A percentile compares a stretch with the other conserved stretches of the same genome.
Conservation (phyloP, 208 protist genomes). For the Trypanosomatidae sp. region DNA sequence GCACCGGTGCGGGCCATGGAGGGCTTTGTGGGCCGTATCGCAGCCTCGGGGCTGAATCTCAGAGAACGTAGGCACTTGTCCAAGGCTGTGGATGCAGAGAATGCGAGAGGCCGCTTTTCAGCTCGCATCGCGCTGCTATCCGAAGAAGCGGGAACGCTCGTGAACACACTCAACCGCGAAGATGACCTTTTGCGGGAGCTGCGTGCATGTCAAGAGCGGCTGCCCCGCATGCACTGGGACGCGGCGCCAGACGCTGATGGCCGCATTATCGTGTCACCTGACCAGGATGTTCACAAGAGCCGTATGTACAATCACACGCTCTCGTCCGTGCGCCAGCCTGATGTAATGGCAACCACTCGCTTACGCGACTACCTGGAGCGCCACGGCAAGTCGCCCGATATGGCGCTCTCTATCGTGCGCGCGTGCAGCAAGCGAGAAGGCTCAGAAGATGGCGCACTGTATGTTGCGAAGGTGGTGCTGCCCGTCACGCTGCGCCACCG, state of each 20-base stretch:
- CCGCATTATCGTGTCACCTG: constrained; percentile 72
- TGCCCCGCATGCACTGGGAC: constrained; percentile 62
- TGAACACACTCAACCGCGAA: constrained; percentile 8
- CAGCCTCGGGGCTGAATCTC: constrained; percentile 4
- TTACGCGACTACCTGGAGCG: constrained; percentile 88
- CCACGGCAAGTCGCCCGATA: constrained; percentile 67
- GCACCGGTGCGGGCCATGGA: constrained; percentile 28
- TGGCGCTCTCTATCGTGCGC: constrained; percentile 6
- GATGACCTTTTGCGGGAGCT: constrained; percentile 21
- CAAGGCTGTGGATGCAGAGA: neutral
- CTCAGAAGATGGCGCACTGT: constrained; percentile 14
- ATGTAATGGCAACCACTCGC: constrained; percentile 43
- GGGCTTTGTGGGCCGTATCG: constrained; percentile 22
- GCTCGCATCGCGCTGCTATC: constrained; percentile 1
- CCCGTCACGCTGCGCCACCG: constrained; percentile 26
- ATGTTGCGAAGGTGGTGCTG: constrained; percentile 33
- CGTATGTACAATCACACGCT: constrained; percentile 84
- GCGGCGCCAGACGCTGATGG: constrained; percentile 55
- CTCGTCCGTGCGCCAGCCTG: constrained; percentile 59
- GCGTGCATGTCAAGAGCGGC: constrained; percentile 16
- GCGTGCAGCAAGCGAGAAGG: neutral
- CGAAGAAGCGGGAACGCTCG: neutral
- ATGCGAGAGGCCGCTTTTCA: neutral
- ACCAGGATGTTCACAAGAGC: constrained; percentile 15
- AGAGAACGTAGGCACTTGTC: neutral